phyloP scores from a whole-genome alignment of 495 filamentous ascomycete genomes.

The Emericellopsis terricola region DNA sequence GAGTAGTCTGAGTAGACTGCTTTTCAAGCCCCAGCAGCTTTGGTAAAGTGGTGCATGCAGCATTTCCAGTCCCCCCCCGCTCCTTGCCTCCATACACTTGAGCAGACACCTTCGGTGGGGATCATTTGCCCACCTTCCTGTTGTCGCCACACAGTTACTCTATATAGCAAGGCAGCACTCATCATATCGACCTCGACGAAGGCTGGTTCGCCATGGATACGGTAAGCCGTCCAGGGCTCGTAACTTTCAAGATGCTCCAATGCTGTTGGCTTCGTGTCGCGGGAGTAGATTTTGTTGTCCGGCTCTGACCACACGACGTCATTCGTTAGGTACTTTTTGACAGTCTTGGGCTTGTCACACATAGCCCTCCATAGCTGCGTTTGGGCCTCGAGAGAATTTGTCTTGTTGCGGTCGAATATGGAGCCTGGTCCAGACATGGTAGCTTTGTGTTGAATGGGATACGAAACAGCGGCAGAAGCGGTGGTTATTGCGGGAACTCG shows the following conservation, averaged over 20 bases:
- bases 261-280: not conserved
- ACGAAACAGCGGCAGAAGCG: too few relatives aligned
- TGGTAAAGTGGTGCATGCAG: not conserved
- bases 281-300: not conserved
- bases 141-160: not conserved
- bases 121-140: not conserved
- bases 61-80: not conserved
- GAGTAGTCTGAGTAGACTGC: too few relatives aligned
- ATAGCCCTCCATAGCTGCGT: constrained; percentile 1
- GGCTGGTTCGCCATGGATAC: not conserved
- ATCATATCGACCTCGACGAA: constrained; percentile 1
- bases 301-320: not conserved
- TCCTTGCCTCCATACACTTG: not conserved
- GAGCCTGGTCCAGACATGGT: not conserved
- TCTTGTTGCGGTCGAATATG: constrained; percentile 4
- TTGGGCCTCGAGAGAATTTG: not conserved
- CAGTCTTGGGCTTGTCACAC: not conserved
- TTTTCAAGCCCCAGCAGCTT: too few relatives aligned
- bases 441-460: too few relatives aligned
- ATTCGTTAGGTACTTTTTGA: not conserved
- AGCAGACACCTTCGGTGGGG: not conserved
- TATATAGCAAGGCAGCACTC: not conserved
- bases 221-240: not conserved
- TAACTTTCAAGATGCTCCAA: not conserved
- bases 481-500: too few relatives aligned